Evolutionary conservation across 352 stramenopile species (phyloP), one percentile per base, ranked within the genome.

Genomic region (Thraustochytrium striatum): DNA sequence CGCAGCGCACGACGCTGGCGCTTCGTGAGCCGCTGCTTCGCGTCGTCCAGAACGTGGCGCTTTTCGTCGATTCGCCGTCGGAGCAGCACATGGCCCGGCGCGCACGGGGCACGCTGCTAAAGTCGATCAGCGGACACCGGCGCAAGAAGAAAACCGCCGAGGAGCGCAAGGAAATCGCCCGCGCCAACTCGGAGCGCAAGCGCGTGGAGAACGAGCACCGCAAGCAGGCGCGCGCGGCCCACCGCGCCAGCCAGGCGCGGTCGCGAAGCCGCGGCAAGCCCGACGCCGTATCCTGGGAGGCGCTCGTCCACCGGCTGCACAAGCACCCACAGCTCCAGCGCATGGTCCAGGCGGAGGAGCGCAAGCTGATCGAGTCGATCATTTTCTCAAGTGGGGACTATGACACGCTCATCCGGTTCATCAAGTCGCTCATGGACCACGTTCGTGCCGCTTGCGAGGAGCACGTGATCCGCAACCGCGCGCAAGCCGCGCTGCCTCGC

Each of bases 401-500:
- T 13, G 65, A 65, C 13, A 75, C 65, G 41, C 11, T 75, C n/a
- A 61, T 38, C 3, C 43, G 43, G 7, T 75, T 75, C 50, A 11
- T 62, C 8, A 30, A 38, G 32, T 75, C 65, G 35, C 50, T 75
- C 9, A 75, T 75, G 65, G 50, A 41, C 52, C 68, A 68, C 47
- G 52, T 75, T 3, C 65, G 65, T 38, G 65, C 39, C 5, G 38
- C 65, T 3, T 75, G 65, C 41, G 32, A 38, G 19, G 44, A 75
- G 32, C 65, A 75, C 52, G 39, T 33, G n/a, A 75, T 75, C 52
- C 3, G 65, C 3, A 33, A 70, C 59, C n/a, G 39, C 3, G 44
- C 43, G 9, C 30, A 65, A 8, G 44, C 43, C n/a, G 41, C 65
- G 3, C 41, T 75, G 16, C 16, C 65, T 8, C 43, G 65, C 21